phyloP scores from a whole-genome alignment of 139 green algal genomes.

The Tetraselmis striata region DNA sequence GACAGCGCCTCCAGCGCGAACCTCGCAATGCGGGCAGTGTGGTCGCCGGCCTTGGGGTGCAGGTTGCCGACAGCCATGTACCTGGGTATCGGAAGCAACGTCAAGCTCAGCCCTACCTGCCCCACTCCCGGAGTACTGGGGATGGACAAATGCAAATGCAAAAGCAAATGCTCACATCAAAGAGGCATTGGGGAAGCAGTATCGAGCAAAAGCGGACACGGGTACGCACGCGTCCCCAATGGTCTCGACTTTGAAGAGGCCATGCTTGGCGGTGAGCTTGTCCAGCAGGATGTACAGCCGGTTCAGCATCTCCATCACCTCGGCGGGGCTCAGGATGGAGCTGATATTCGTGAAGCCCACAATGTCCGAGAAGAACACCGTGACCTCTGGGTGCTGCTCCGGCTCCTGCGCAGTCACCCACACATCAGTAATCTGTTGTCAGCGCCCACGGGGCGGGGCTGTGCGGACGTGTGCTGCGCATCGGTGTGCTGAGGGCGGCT shows the following conservation, averaged over 20 bases:
- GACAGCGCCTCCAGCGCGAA: constrained; percentile 9
- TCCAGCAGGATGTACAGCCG: constrained; percentile 17
- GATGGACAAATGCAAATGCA: constrained; percentile 22
- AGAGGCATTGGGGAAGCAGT: not conserved
- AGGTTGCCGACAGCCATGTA: too few species aligned
- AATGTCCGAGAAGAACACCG: constrained; percentile 23
- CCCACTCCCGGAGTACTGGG: too few species aligned
- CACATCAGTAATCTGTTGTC: not conserved
- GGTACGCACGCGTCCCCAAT: constrained; percentile 25
- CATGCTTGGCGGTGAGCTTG: constrained; percentile 11
- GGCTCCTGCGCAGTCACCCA: not conserved
- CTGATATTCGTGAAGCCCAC: constrained; percentile 21
- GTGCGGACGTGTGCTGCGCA: not conserved
- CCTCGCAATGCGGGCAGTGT: constrained; percentile 1
- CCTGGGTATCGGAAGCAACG: too few species aligned
- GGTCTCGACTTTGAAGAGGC: constrained; percentile 24
- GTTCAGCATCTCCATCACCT: constrained; percentile 21
- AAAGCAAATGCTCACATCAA: not conserved
- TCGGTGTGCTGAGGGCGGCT: too few species aligned
- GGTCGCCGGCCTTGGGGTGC: not conserved
- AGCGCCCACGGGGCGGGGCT: not conserved
- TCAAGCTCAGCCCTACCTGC: too few species aligned
- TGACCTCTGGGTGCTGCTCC: constrained; percentile 8
- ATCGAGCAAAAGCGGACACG: not conserved
- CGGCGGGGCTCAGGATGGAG: not conserved